Evolutionary conservation across 345 rosid genomes (phyloP).

Genomic region (Litchi chinensis): DNA sequence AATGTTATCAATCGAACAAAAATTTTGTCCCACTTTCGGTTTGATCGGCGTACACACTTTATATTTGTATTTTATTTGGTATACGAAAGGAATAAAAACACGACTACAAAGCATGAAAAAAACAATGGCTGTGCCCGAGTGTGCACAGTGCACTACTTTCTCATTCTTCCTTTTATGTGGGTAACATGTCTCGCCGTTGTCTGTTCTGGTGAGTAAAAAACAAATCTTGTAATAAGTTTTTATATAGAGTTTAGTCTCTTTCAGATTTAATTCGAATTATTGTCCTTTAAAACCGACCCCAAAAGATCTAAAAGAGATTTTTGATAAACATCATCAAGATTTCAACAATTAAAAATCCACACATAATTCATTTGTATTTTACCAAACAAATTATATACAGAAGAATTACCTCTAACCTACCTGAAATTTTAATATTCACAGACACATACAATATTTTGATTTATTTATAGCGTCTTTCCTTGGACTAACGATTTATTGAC

Average conservation of each 20-base stretch:
- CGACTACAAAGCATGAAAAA: neutral
- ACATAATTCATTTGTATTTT: too few relatives aligned
- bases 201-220: neutral
- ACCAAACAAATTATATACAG: too few relatives aligned
- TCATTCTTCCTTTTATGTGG: neutral
- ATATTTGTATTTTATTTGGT: too few relatives aligned
- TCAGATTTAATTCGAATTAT: neutral
- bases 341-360: too few relatives aligned
- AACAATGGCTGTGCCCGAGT: neutral
- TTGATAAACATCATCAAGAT: too few relatives aligned
- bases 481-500: too few relatives aligned
- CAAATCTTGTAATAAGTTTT: neutral
- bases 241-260: neutral
- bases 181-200: constrained; percentile 7
- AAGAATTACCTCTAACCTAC: too few relatives aligned
- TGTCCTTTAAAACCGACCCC: neutral
- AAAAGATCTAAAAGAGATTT: neutral
- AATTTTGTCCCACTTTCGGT: neutral
- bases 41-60: neutral
- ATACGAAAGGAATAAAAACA: neutral
- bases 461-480: too few relatives aligned
- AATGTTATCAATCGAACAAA: neutral
- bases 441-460: too few relatives aligned
- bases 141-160: neutral
- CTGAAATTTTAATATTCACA: too few relatives aligned